Evolutionary conservation across 2,329 filamentous ascomycete species (phyloP), one percentile per base, ranked within the genome.

Genomic region (Penicillium concentricum): DNA sequence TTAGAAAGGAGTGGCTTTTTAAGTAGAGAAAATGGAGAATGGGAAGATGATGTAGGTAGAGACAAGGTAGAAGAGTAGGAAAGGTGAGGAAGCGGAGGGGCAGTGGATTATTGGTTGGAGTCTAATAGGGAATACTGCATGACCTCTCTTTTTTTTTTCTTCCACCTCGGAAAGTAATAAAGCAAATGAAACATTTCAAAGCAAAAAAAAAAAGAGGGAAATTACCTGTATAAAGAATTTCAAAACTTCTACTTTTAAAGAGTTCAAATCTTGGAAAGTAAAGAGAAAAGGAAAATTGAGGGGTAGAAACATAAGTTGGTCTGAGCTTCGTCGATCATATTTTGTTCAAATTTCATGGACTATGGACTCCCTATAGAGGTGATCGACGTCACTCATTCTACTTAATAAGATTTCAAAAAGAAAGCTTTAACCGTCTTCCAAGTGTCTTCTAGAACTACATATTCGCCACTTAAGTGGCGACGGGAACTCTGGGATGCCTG

Each of bases 361-460:
- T n/a, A 35, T 12, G 45, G 22, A 46, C n/a, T n/a, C n/a, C n/a
- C n/a, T n/a, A n/a, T n/a, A n/a, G n/a, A 2, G 8, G 15, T 48
- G 43, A 49, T 49, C 51, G 43, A 34, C 51, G 35, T 53, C 50
- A 52, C 15, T 52, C 24, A 30, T 28, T n/a, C n/a, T n/a, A n/a
- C n/a, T n/a, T n/a, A n/a, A n/a, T n/a, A n/a, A n/a, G n/a, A n/a
- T n/a, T n/a, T n/a, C n/a, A 7, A 30, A 30, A 30, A 2, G 8
- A 30, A 30, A 30, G 28, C 8, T 30, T 30, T 30, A 28, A 28
- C 39, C 8, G 16, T 26, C 35, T 74, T 74, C 71, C 65, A 73
- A 60, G 60, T 56, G 66, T 66, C 64, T 74, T 74, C 71, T 72
- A 74, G 71, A 74, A 74, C 52, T 44, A 37, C 28, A 52, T 32